A percentile compares a stretch with the other conserved stretches of the same genome.
phyloP scores from a whole-genome alignment of 345 rosid genomes.

The Brassica incana region DNA sequence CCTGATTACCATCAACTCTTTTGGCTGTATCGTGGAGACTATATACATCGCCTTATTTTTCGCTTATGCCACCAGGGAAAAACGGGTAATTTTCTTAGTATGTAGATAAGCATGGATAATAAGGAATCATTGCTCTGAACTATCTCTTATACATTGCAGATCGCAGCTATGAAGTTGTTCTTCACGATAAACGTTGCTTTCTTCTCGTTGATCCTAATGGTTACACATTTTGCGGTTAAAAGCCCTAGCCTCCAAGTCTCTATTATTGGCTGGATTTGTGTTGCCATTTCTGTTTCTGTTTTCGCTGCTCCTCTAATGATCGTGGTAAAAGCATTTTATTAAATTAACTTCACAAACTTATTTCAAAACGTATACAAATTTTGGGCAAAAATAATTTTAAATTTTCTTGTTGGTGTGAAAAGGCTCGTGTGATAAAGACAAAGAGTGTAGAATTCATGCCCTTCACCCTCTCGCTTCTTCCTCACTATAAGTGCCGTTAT shows the following conservation, averaged over 20 bases:
- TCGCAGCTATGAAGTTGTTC: slow-evolving; percentile 56
- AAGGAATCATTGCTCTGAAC: background rate
- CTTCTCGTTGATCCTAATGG: slow-evolving; percentile 49
- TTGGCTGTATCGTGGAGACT: slow-evolving; percentile 74
- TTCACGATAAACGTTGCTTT: slow-evolving; percentile 53
- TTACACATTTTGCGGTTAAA: slow-evolving; percentile 46
- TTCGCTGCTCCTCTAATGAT: slow-evolving; percentile 84
- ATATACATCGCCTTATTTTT: slow-evolving; percentile 62
- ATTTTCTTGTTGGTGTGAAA: slow-evolving; percentile 29
- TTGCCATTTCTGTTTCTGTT: slow-evolving; percentile 61
- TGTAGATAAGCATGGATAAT: no score
- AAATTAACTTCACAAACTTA: background rate
- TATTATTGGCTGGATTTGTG: slow-evolving; percentile 88
- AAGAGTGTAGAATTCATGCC: slow-evolving; percentile 97
- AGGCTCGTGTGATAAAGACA: slow-evolving; percentile 75
- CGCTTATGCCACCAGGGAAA: slow-evolving; percentile 52
- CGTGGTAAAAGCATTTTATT: slow-evolving; percentile 41
- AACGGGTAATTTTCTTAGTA: slow-evolving; percentile 42
- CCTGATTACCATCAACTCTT: slow-evolving; percentile 77
- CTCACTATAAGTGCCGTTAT: slow-evolving; percentile 75
- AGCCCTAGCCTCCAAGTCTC: slow-evolving; percentile 9
- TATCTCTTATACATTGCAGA: slow-evolving; percentile 42
- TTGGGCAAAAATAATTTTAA: background rate
- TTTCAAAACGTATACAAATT: background rate
- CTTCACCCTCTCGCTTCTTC: slow-evolving; percentile 72